Evolutionary conservation across 2,329 filamentous ascomycete genomes (phyloP).

Genomic region (Corinectria fuckeliana): DNA sequence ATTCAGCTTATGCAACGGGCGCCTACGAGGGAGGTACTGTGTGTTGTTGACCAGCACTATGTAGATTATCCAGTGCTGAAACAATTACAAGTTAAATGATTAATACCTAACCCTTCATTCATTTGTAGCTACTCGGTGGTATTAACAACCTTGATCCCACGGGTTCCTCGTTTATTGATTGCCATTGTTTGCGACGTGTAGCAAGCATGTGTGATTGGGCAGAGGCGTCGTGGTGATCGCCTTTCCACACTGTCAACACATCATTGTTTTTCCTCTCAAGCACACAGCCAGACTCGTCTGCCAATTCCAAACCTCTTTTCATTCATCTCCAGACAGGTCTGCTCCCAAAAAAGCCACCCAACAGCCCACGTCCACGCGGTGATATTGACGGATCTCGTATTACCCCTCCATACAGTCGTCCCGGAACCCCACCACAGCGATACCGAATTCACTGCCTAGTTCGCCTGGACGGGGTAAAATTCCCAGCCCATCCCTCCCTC

Average conservation of each 20-base stretch:
- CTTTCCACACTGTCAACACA: neutral
- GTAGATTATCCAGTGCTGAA: too few relatives aligned
- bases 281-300: neutral
- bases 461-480: conserved; percentile 19
- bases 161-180: conserved; percentile 3
- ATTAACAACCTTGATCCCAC: too few relatives aligned
- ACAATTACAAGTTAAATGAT: too few relatives aligned
- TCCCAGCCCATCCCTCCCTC: conserved; percentile 12
- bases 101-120: neutral
- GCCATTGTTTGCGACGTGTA: neutral
- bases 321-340: neutral
- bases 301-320: too few relatives aligned
- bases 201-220: neutral
- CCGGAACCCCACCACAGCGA: conserved; percentile 21
- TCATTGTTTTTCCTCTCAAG: neutral
- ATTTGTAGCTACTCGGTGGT: conserved; percentile 4
- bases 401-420: conserved; percentile 27
- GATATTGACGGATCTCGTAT: conserved; percentile 18
- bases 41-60: too few relatives aligned
- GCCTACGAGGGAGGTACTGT: neutral
- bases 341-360: neutral
- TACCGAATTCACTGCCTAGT: conserved; percentile 19
- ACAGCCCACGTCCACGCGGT: neutral
- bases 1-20: neutral
- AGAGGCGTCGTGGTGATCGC: neutral